Conservation (phyloP, 495 filamentous ascomycete genomes). For the Xylaria nigripes region DNA sequence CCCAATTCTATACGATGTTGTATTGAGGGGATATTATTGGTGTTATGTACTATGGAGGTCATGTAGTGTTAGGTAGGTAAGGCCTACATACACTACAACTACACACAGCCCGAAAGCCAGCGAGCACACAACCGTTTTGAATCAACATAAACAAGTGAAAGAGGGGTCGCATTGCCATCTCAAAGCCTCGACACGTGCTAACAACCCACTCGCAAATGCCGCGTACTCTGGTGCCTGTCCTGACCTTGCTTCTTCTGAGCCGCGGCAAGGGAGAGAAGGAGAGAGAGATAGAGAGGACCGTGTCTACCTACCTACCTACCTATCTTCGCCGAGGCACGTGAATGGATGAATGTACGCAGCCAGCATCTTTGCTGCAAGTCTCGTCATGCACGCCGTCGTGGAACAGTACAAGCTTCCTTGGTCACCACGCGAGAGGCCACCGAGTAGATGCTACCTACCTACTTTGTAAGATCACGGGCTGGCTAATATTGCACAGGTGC, state of each 20-base stretch:
- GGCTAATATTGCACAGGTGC: too few relatives aligned
- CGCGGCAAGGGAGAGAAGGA: too few relatives aligned
- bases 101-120: too few relatives aligned
- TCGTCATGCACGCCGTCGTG: not conserved
- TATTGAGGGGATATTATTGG: not conserved
- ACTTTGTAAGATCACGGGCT: not conserved
- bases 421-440: not conserved
- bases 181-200: not conserved
- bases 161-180: not conserved
- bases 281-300: too few relatives aligned
- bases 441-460: not conserved
- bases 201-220: not conserved
- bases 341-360: not conserved
- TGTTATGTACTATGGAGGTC: not conserved
- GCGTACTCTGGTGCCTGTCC: not conserved
- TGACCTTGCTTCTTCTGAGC: too few relatives aligned
- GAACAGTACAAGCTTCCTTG: not conserved
- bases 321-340: not conserved
- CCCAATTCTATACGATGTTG: not conserved
- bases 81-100: too few relatives aligned
- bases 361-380: not conserved
- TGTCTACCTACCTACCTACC: not conserved
- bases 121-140: too few relatives aligned
- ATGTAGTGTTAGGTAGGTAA: not conserved
- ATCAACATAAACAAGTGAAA: not conserved